A percentile compares a stretch with the other conserved stretches of the same genome.
These are phyloP conservation scores for Lentithecium fluviatile DNA, from an alignment of 495 filamentous ascomycete species.

Conservation along the genomic window DNA sequence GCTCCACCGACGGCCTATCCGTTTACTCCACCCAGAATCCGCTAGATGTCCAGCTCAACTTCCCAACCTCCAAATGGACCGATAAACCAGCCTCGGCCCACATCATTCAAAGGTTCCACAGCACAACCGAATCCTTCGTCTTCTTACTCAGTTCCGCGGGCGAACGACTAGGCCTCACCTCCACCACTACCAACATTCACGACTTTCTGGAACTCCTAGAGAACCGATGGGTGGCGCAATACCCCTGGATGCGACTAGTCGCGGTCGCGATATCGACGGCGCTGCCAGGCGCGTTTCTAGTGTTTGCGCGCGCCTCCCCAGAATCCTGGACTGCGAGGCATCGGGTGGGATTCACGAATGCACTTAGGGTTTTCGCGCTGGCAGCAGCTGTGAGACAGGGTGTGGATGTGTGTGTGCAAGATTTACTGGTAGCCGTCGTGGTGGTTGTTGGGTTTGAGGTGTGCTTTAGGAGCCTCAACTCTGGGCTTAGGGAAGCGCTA, in stretches of 20 bases:
- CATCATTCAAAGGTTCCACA: background rate
- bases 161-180: background rate
- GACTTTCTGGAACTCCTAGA: background rate
- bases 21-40: slow-evolving; percentile 2
- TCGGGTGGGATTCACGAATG: slow-evolving; percentile 11
- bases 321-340: slow-evolving; percentile 21
- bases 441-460: slow-evolving; percentile 26
- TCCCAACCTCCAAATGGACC: slow-evolving; percentile 9
- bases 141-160: background rate
- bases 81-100: slow-evolving; percentile 13
- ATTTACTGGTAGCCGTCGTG: slow-evolving; percentile 12
- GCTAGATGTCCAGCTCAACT: slow-evolving; percentile 5
- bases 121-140: background rate
- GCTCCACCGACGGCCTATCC: slow-evolving; percentile 1
- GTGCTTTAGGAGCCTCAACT: too few species aligned
- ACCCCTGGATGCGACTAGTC: slow-evolving; percentile 1
- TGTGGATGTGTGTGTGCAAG: slow-evolving; percentile 11
- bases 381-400: slow-evolving; percentile 15
- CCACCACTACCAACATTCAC: too few species aligned
- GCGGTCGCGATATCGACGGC: slow-evolving; percentile 15
- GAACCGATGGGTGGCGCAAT: slow-evolving; percentile 10
- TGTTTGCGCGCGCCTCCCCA: slow-evolving; percentile 12
- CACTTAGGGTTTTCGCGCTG: slow-evolving; percentile 18
- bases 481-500: too few species aligned
- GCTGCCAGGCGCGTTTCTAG: slow-evolving; percentile 18